Conservation (phyloP, 164 flowering plant genomes). For the Cinnamomum micranthum region DNA sequence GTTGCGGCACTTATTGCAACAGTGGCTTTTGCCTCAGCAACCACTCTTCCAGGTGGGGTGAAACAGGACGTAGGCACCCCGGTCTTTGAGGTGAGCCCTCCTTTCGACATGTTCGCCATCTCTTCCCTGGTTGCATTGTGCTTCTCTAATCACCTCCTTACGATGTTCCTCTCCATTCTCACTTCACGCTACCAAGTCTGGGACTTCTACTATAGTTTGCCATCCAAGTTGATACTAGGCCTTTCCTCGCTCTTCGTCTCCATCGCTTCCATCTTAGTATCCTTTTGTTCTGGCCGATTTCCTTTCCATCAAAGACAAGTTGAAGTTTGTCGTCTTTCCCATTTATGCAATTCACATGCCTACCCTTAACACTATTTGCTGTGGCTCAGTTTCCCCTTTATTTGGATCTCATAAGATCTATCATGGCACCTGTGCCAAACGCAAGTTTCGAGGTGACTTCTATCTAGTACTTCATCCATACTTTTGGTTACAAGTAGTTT, state of each 20-base stretch:
- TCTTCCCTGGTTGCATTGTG: conserved; percentile 24
- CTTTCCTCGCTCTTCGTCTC: conserved; percentile 23
- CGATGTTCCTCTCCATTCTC: conserved; percentile 25
- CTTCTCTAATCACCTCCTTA: conserved; percentile 19
- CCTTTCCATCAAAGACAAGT: conserved; percentile 17
- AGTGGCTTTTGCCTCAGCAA: conserved; percentile 31
- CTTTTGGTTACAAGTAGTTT: too few species aligned
- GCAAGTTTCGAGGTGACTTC: conserved; percentile 3
- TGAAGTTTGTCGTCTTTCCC: conserved; percentile 8
- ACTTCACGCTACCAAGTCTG: conserved; percentile 19
- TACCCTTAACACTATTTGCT: conserved; percentile 9
- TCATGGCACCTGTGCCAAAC: background rate
- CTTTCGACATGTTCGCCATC: conserved; percentile 20
- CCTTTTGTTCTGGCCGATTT: conserved; percentile 27
- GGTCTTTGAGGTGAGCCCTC: conserved; percentile 10
- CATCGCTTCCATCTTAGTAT: conserved; percentile 22
- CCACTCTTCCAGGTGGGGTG: conserved; percentile 24
- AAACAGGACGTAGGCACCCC: conserved; percentile 9
- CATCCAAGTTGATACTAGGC: conserved; percentile 16
- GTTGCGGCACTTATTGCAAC: conserved; percentile 21
- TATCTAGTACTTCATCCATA: background rate
- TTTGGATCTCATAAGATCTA: background rate
- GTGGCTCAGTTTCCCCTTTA: conserved; percentile 7
- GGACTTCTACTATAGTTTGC: conserved; percentile 14
- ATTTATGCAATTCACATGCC: conserved; percentile 9